Evolutionary conservation across 208 protist species (phyloP).

Genomic region (Crithidia expoeki): DNA sequence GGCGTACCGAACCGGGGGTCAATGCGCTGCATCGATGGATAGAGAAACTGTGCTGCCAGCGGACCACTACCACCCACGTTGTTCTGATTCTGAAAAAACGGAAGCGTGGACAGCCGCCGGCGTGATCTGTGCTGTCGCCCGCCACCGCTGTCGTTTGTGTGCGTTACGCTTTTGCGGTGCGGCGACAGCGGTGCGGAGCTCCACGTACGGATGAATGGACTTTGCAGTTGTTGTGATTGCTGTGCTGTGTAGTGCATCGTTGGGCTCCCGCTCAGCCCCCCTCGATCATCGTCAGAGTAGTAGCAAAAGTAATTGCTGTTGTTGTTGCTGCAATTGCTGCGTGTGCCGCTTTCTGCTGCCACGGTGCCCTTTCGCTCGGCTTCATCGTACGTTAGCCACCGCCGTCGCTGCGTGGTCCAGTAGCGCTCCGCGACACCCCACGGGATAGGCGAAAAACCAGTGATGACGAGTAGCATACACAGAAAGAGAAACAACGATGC

Average conservation of each 20-base stretch:
- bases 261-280: background rate
- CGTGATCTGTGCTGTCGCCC: background rate
- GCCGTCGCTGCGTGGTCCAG: conserved; percentile 32
- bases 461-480: conserved; percentile 48
- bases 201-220: background rate
- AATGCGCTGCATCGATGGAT: too few relatives aligned
- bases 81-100: background rate
- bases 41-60: too few relatives aligned
- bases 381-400: conserved; percentile 16
- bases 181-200: background rate
- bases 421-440: conserved; percentile 44
- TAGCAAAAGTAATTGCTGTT: background rate
- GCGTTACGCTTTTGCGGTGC: background rate
- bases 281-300: background rate
- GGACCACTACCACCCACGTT: conserved; percentile 3
- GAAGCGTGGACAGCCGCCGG: background rate
- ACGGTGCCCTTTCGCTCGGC: background rate
- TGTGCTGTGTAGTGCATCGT: background rate
- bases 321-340: background rate
- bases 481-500: conserved; percentile 48
- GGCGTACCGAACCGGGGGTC: too few relatives aligned
- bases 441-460: conserved; percentile 36
- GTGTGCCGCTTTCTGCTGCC: background rate
- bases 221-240: background rate
- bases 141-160: background rate